phyloP scores from a whole-genome alignment of 805 yeast genomes.

The Starmerella vaccinii region DNA sequence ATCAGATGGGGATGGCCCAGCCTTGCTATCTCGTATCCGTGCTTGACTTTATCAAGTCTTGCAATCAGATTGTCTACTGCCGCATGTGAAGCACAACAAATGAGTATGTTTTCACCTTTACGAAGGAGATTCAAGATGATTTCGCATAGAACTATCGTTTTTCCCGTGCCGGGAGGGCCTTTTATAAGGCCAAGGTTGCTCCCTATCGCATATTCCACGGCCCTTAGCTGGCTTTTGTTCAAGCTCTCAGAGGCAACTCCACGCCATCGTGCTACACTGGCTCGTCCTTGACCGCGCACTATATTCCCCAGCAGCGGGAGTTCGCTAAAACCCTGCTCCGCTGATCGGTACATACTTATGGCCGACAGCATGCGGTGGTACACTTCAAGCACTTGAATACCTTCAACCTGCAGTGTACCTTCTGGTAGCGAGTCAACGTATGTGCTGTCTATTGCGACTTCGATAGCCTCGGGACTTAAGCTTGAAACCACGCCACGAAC shows the following conservation, averaged over 20 bases:
- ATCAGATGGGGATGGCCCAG: background rate
- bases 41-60: background rate
- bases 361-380: no score
- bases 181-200: background rate
- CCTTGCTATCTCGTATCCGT: background rate
- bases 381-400: no score
- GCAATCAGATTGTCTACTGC: background rate
- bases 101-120: background rate
- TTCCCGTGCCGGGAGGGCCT: background rate
- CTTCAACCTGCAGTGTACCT: no score
- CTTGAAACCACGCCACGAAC: no score
- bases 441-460: no score
- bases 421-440: no score
- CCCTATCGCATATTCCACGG: background rate
- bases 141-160: background rate
- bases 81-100: background rate
- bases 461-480: no score
- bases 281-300: no score
- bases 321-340: no score
- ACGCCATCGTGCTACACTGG: no score
- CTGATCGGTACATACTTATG: no score
- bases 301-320: no score
- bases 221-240: background rate
- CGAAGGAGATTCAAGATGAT: background rate
- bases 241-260: background rate